Evolutionary conservation across 345 rosid species (phyloP), one percentile per base, ranked within the genome.

Genomic region (Litchi chinensis): DNA sequence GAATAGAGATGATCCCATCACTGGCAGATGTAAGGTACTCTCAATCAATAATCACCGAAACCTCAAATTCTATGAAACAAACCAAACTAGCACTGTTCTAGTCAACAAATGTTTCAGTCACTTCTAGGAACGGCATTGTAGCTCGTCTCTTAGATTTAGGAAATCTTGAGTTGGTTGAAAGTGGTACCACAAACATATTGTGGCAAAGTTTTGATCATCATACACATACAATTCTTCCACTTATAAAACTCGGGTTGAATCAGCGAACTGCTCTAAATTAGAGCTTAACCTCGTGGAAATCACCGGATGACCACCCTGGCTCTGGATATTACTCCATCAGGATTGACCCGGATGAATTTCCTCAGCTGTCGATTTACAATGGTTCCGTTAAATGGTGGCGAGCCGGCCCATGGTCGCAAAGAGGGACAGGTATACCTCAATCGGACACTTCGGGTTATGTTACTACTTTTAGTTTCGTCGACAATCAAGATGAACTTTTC

Each of bases 121-220:
- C 64, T 1, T 60, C 64, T 19, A 67, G 68, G 2, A 54, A 48
- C 16, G 80, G 77, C 32, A 83, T 80, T 37, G 62, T 82, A 41
- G 87, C 89, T 24, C 92, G 76, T 81, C 72, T 93, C 26, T 46
- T 89, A 48, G 96, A 93, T 77, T 64, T 89, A 41, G 98, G 95
- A 3, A 91, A 93, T 76, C 90, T 93, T 32, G 87, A 90, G 18
- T 74, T 91, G 40, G 65, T 80, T 79, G 85, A 85, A 21, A 80
- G 84, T 60, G 65, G 71, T 52, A 74, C 37, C 74, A 43, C 44
- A 18, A 70, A 62, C 59, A 54, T 77, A 12, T 13, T 88, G 10
- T 94, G 97, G 97, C 91, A 93, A 78, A 91, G 97, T 43, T 93
- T 91, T 80, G 89, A 94, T 77, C 52, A 89, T 79, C 97, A 93